Evolutionary conservation across 169 alveolate species (phyloP), one percentile per base, ranked within the genome.

Genomic region (Eimeria zaria): DNA sequence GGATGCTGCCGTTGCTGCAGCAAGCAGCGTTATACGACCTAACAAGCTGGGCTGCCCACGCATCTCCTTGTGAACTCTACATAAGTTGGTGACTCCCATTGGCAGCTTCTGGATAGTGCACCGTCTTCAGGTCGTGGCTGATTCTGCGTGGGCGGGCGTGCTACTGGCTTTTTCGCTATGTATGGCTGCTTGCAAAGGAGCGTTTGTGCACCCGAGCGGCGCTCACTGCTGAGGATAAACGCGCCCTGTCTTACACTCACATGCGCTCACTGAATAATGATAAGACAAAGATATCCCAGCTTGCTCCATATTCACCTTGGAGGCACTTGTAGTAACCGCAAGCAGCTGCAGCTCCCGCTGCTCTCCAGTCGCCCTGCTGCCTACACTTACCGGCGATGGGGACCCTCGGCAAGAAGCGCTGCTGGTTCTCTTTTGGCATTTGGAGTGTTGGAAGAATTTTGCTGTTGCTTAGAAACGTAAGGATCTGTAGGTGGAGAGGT

Each of bases 1-100:
- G 48, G 20, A 69, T 24, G 27, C 11, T 80, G 89, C 89, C 51
- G 89, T 2, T 80, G 71, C 24, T 48, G 89, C 69, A 20, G 71
- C 71, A 80, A 67, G 24, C 48, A 67, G 78, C 48, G 22, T 12
- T 3, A 11, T 67, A n/a, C 44, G 33, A 6, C 48, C 46, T 30
- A 67, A 4, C 78, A 67, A 67, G 48, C 48, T 16, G 24, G 78
- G 78, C 78, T 30, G 33, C 46, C 48, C 78, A 67, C n/a, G 33
- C 12, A 24, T 7, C 44, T n/a, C 46, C 48, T 24, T 30, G 78
- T 67, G 8, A 24, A 12, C 24, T n/a, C 16, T 30, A 20, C 46
- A 67, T 22, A 4, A 46, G 78, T 33, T 5, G 27, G 78, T 27
- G 41, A 46, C 7, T 24, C 20, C 44, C 46, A 67, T 67, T 67